Percentiles rank a stretch among this genome's conserved stretches.
Evolutionary conservation across 2,329 filamentous ascomycete genomes (phyloP).

Genomic region (Penicillium sclerotiorum): DNA sequence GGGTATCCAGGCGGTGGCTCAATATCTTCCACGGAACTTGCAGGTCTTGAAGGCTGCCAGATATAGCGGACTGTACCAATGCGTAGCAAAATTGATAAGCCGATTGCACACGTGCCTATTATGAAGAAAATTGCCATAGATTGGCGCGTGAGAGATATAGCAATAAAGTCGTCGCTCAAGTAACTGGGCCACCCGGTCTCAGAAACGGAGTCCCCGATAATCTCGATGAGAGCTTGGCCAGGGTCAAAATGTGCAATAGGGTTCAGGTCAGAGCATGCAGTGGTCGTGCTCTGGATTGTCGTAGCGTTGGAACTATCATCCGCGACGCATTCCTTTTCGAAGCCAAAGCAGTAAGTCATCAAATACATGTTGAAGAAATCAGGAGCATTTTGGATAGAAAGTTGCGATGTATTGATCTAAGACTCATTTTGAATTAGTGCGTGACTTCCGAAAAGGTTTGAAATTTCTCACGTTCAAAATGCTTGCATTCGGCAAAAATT

Average conservation of each 20-base stretch:
- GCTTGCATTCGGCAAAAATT: constrained; percentile 1
- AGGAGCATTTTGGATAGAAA: background rate
- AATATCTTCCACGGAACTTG: background rate
- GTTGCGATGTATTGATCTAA: constrained; percentile 3
- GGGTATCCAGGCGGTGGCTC: constrained; percentile 5
- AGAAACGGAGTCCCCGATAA: background rate
- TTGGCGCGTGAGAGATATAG: background rate
- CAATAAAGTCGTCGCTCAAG: constrained; percentile 2
- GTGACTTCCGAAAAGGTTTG: background rate
- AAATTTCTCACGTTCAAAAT: constrained; percentile 1
- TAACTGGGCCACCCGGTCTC: background rate
- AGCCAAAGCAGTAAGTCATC: constrained; percentile 9
- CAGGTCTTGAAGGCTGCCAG: background rate
- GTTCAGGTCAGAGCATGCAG: constrained; percentile 1
- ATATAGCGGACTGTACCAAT: background rate
- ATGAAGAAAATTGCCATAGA: constrained; percentile 7
- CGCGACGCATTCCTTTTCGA: constrained; percentile 1
- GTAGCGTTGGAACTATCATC: background rate
- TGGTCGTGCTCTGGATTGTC: background rate
- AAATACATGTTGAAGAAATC: constrained; percentile 7
- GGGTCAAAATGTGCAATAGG: background rate
- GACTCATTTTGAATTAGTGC: background rate
- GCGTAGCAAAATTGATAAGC: constrained; percentile 1
- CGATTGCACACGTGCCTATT: constrained; percentile 1
- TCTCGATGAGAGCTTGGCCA: background rate